These are phyloP conservation scores for Colletotrichum trifolii DNA, from an alignment of 2,329 filamentous ascomycete species.

Conservation along the genomic window DNA sequence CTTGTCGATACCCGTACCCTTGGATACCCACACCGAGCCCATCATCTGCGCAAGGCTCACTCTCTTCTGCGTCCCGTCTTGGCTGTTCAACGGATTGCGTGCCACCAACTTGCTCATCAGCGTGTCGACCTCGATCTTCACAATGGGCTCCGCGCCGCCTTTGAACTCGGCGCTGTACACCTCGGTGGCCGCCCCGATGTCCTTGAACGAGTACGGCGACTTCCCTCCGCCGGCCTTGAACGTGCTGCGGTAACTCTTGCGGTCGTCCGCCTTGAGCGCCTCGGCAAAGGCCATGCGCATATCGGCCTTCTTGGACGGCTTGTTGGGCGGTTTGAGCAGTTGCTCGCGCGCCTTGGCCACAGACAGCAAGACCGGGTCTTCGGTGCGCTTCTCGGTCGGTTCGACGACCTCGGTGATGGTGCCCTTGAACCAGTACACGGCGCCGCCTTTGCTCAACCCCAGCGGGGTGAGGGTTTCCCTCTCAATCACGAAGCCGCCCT, in stretches of 20 bases:
- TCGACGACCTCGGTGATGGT: neutral
- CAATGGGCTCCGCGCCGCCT: neutral
- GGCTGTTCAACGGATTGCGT: too few relatives aligned
- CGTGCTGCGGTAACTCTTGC: too few relatives aligned
- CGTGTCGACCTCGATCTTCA: conserved; percentile 5
- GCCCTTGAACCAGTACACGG: conserved; percentile 16
- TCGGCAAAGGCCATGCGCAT: too few relatives aligned
- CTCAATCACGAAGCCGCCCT: conserved; percentile 2
- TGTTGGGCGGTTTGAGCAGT: too few relatives aligned
- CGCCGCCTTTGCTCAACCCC: neutral
- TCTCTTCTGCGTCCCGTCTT: too few relatives aligned
- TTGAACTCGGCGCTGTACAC: neutral
- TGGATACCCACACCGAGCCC: neutral
- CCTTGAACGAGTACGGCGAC: neutral
- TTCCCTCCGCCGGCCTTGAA: neutral
- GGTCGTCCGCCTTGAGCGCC: too few relatives aligned
- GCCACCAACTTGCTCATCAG: neutral
- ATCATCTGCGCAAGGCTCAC: conserved; percentile 1
- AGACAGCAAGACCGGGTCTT: too few relatives aligned
- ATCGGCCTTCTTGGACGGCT: too few relatives aligned
- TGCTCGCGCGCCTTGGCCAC: too few relatives aligned
- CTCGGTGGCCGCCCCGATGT: neutral
- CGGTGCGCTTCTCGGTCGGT: too few relatives aligned
- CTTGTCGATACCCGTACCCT: too few relatives aligned
- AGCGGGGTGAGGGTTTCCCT: neutral